These are phyloP conservation scores for Schizosaccharomyces octosporus DNA, from an alignment of 805 yeast genomes.

Conservation along the genomic window DNA sequence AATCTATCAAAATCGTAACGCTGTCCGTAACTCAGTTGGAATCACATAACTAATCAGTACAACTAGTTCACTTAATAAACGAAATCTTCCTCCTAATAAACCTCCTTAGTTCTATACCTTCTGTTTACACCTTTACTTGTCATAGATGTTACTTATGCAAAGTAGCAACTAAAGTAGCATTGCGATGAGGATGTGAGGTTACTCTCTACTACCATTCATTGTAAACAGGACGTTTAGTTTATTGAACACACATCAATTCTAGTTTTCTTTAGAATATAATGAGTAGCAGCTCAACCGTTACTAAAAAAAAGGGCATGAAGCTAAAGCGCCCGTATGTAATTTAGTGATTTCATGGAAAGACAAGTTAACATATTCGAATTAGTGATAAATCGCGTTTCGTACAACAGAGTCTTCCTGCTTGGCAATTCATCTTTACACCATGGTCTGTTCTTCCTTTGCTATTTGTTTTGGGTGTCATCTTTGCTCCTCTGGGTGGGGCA, in stretches of 20 bases:
- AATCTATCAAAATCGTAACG: too few relatives aligned
- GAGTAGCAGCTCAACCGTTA: not conserved
- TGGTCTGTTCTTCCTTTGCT: conserved; percentile 75
- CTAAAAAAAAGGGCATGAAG: not conserved
- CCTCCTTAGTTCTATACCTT: too few relatives aligned
- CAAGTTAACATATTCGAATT: not conserved
- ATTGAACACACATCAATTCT: not conserved
- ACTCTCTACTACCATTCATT: too few relatives aligned
- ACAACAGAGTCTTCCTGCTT: conserved; percentile 37
- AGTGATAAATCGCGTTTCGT: conserved; percentile 13
- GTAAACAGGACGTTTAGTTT: not conserved
- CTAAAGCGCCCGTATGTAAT: not conserved
- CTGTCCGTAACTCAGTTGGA: too few relatives aligned
- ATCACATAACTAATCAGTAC: too few relatives aligned
- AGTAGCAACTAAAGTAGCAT: too few relatives aligned
- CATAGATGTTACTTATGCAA: too few relatives aligned
- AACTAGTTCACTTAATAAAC: too few relatives aligned
- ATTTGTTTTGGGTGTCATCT: conserved; percentile 45
- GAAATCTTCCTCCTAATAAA: too few relatives aligned
- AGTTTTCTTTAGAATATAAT: not conserved
- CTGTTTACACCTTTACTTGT: too few relatives aligned
- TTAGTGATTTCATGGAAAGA: not conserved
- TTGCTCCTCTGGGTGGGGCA: conserved; percentile 79
- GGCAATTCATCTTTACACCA: conserved; percentile 85
- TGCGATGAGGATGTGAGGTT: too few relatives aligned